Conservation (phyloP, 768 basidiomycete species). For the Russula brevipes region DNA sequence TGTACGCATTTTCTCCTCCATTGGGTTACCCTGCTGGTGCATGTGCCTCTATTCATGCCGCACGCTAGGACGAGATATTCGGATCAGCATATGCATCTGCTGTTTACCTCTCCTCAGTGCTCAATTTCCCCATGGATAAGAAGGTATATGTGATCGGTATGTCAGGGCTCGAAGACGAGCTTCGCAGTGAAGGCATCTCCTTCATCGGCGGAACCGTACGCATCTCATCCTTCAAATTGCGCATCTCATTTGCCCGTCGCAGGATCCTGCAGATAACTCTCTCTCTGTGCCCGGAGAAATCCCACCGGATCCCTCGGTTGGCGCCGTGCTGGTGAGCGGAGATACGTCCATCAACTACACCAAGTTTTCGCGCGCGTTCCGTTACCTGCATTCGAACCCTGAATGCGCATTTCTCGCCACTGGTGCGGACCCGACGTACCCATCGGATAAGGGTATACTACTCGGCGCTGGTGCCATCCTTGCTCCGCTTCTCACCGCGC, state of each 20-base stretch:
- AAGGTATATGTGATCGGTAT: no score
- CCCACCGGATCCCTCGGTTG: constrained; percentile 64
- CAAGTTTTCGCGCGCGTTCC: constrained; percentile 88
- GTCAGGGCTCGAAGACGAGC: no score
- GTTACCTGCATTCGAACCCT: constrained; percentile 40
- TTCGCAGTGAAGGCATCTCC: no score
- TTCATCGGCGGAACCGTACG: constrained; percentile 49
- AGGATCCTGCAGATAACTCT: constrained; percentile 85
- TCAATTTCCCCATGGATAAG: no score
- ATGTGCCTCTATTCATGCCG: neutral
- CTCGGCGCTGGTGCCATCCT: constrained; percentile 85
- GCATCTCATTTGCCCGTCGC: constrained; percentile 16
- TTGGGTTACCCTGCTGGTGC: neutral
- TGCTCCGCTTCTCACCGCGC: constrained; percentile 71
- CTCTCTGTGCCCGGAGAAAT: constrained; percentile 39
- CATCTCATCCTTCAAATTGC: constrained; percentile 12
- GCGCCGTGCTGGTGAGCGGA: constrained; percentile 92
- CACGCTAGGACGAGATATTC: constrained; percentile 84
- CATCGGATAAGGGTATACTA: constrained; percentile 61
- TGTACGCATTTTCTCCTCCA: constrained; percentile 44
- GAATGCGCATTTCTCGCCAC: constrained; percentile 39
- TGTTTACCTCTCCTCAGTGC: no score
- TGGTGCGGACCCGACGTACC: constrained; percentile 91
- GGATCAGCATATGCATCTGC: constrained; percentile 35
- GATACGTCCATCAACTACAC: constrained; percentile 87